These are phyloP conservation scores for Alternaria dauci DNA, from an alignment of 2,329 filamentous ascomycete species.

Conservation along the genomic window DNA sequence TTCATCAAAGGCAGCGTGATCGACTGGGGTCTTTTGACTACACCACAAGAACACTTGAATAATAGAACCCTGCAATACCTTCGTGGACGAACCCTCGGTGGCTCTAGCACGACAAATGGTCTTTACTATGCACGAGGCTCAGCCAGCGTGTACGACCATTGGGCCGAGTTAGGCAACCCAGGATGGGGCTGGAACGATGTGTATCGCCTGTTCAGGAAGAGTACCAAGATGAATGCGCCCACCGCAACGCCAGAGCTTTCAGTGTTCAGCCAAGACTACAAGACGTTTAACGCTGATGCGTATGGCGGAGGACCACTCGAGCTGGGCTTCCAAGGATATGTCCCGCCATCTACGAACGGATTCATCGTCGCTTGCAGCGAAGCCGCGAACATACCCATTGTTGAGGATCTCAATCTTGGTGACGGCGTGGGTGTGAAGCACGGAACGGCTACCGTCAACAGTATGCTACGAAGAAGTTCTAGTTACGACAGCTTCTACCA, in stretches of 20 bases:
- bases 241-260: slow-evolving; percentile 27
- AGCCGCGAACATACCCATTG: slow-evolving; percentile 41
- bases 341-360: slow-evolving; percentile 36
- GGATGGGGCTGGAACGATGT: slow-evolving; percentile 59
- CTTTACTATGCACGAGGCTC: slow-evolving; percentile 47
- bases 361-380: slow-evolving; percentile 42
- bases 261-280: slow-evolving; percentile 37
- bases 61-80: slow-evolving; percentile 36
- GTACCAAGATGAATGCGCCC: slow-evolving; percentile 43
- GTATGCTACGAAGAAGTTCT: slow-evolving; percentile 30
- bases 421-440: slow-evolving; percentile 44
- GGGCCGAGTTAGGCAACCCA: slow-evolving; percentile 65
- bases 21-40: slow-evolving; percentile 42
- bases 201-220: slow-evolving; percentile 34
- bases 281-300: slow-evolving; percentile 40
- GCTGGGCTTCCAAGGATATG: slow-evolving; percentile 42
- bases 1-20: slow-evolving; percentile 39
- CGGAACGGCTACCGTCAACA: slow-evolving; percentile 38
- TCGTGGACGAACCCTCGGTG: slow-evolving; percentile 41
- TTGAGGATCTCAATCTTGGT: slow-evolving; percentile 45
- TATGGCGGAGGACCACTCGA: slow-evolving; percentile 40
- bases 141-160: slow-evolving; percentile 56
- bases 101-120: slow-evolving; percentile 46
- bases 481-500: slow-evolving; percentile 45
- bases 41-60: slow-evolving; percentile 33